These are phyloP conservation scores for Begonia peltatifolia DNA, from an alignment of 306 rosid species.

Conservation along the genomic window DNA sequence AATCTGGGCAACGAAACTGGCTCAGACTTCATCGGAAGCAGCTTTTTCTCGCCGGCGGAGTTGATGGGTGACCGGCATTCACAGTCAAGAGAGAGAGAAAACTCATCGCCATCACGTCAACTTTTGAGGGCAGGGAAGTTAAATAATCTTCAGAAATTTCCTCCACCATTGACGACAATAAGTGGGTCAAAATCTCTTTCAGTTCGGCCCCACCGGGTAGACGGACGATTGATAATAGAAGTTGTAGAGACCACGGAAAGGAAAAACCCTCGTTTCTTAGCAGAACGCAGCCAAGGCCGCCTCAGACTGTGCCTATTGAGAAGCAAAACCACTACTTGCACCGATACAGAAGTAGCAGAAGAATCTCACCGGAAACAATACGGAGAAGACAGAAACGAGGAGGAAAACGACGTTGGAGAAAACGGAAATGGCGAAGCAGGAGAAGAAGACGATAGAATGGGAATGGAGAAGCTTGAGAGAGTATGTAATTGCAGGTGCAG, in stretches of 20 bases:
- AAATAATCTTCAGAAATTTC: constrained; percentile 24
- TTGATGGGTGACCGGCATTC: constrained; percentile 6
- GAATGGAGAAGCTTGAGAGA: neutral
- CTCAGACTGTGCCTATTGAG: constrained; percentile 45
- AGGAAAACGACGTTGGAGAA: neutral
- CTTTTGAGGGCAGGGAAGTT: constrained; percentile 25
- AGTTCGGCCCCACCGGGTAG: constrained; percentile 58
- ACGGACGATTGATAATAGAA: constrained; percentile 58
- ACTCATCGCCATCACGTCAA: constrained; percentile 8
- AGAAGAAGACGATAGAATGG: neutral
- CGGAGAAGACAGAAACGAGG: neutral
- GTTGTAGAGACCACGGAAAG: constrained; percentile 40
- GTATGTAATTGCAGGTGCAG: neutral
- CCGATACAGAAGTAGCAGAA: constrained; percentile 1
- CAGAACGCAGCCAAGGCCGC: constrained; percentile 74
- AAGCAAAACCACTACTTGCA: constrained; percentile 16
- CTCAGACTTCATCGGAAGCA: constrained; percentile 33
- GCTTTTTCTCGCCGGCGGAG: constrained; percentile 21
- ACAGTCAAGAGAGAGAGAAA: constrained; percentile 20
- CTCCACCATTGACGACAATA: constrained; percentile 95
- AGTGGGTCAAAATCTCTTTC: constrained; percentile 46
- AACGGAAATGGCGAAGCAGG: neutral
- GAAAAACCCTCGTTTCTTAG: constrained; percentile 28
- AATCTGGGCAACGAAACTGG: constrained; percentile 82
- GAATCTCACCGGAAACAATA: too few species aligned